phyloP scores from a whole-genome alignment of 345 rosid species.

The Rhodamnia rubescens region DNA sequence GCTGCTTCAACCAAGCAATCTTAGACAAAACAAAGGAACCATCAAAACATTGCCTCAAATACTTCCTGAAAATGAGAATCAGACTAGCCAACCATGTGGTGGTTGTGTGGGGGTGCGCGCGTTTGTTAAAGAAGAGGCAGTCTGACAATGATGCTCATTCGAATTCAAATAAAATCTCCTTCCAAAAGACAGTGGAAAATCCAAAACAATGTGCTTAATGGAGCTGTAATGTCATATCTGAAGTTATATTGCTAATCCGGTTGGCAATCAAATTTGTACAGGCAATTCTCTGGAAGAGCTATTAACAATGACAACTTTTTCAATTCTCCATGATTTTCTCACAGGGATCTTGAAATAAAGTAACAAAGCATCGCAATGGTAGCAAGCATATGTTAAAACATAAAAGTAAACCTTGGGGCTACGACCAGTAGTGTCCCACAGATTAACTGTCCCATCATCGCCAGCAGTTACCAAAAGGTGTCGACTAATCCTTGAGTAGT shows the following conservation, averaged over 20 bases:
- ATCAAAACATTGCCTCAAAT: not conserved
- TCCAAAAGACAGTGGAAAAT: not conserved
- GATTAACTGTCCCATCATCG: conserved; percentile 92
- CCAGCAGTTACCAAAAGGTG: conserved; percentile 96
- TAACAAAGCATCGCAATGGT: not conserved
- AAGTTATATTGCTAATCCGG: not conserved
- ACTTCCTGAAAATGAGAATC: not conserved
- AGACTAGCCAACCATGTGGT: not conserved
- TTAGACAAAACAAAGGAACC: conserved; percentile 7
- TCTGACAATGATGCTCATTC: not conserved
- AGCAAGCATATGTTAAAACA: not conserved
- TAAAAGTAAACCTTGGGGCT: conserved; percentile 61
- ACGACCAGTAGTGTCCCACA: conserved; percentile 96
- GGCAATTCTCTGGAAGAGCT: not conserved
- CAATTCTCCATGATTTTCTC: not conserved
- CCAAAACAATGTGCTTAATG: not conserved
- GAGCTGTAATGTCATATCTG: not conserved
- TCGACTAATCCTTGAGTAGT: conserved; percentile 81
- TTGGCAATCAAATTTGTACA: not conserved
- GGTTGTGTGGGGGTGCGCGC: not conserved
- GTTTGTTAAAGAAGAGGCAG: not conserved
- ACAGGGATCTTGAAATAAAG: not conserved
- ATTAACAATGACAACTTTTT: not conserved
- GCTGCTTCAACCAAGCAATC: conserved; percentile 95
- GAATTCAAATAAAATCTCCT: not conserved